These are phyloP conservation scores for Teunomyces tritomae DNA, from an alignment of 805 yeast species.

Conservation along the genomic window DNA sequence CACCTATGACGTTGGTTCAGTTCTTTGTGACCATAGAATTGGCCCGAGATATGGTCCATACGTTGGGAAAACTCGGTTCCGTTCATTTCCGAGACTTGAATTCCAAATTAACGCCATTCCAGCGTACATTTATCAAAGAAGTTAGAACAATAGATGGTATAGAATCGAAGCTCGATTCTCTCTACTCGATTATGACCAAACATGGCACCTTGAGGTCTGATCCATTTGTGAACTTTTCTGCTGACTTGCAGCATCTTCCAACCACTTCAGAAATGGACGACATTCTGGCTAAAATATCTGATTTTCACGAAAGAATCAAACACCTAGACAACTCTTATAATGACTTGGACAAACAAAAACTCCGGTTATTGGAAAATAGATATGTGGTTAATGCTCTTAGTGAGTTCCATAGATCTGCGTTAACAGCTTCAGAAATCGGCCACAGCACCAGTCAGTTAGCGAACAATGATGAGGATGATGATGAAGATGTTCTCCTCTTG, in stretches of 20 bases:
- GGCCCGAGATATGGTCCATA: conserved; percentile 41
- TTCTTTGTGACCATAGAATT: conserved; percentile 47
- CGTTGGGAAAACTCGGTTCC: conserved; percentile 36
- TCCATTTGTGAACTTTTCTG: conserved; percentile 28
- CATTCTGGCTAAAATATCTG: conserved; percentile 21
- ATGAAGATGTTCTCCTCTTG: conserved; percentile 28
- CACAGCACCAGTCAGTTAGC: background rate
- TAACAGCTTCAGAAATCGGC: conserved; percentile 7
- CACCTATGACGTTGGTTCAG: conserved; percentile 49
- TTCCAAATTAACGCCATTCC: conserved; percentile 43
- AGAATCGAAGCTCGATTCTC: conserved; percentile 27
- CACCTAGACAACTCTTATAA: conserved; percentile 37
- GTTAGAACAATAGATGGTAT: conserved; percentile 36
- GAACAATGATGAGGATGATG: conserved; percentile 19
- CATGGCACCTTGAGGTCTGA: conserved; percentile 27
- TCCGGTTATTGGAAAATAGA: conserved; percentile 33
- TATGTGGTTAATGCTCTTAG: conserved; percentile 30
- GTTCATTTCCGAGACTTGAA: conserved; percentile 52
- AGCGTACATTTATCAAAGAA: conserved; percentile 43
- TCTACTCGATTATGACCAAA: conserved; percentile 29
- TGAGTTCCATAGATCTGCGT: conserved; percentile 29
- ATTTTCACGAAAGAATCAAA: conserved; percentile 28
- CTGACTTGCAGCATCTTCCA: conserved; percentile 51
- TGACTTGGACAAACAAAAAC: conserved; percentile 21
- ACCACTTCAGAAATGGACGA: conserved; percentile 35